Percentiles rank a stretch among this genome's conserved stretches.
These are phyloP conservation scores for Phytopythium mirpurense DNA, from an alignment of 352 stramenopile species.

Conservation along the genomic window DNA sequence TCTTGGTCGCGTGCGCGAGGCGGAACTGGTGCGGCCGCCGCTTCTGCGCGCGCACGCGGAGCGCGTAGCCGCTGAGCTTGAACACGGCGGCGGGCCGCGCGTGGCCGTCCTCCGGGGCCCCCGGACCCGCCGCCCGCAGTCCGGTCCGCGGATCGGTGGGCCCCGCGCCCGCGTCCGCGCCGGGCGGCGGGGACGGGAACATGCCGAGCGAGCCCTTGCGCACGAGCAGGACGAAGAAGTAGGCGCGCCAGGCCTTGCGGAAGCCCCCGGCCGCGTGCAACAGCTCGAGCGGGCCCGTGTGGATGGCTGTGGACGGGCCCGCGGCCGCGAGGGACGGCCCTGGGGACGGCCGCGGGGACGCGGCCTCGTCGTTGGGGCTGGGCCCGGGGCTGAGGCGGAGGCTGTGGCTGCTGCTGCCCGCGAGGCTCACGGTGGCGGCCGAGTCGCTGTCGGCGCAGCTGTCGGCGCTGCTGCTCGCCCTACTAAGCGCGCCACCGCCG, in stretches of 20 bases:
- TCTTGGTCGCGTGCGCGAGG: conserved; percentile 50
- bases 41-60: conserved; percentile 63
- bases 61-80: conserved; percentile 62
- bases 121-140: too few species aligned
- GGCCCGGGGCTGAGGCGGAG: too few species aligned
- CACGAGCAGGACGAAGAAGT: conserved; percentile 69
- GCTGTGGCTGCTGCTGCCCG: conserved; percentile 3
- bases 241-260: conserved; percentile 56
- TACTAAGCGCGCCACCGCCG: conserved; percentile 6
- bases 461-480: conserved; percentile 6
- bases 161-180: conserved; percentile 17
- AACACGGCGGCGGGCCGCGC: conserved; percentile 50
- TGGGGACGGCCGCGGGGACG: neutral
- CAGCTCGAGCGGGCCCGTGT: conserved; percentile 43
- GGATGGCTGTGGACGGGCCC: conserved; percentile 28
- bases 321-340: conserved; percentile 4
- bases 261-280: conserved; percentile 45
- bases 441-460: conserved; percentile 7
- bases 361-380: too few species aligned
- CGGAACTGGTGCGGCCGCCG: conserved; percentile 59
- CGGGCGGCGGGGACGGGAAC: conserved; percentile 43
- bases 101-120: conserved; percentile 14
- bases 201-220: conserved; percentile 70
- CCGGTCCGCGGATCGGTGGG: too few species aligned
- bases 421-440: conserved; percentile 4